These are phyloP conservation scores for Thermothelomyces thermophilus DNA, from an alignment of 2,329 filamentous ascomycete genomes.

Conservation along the genomic window DNA sequence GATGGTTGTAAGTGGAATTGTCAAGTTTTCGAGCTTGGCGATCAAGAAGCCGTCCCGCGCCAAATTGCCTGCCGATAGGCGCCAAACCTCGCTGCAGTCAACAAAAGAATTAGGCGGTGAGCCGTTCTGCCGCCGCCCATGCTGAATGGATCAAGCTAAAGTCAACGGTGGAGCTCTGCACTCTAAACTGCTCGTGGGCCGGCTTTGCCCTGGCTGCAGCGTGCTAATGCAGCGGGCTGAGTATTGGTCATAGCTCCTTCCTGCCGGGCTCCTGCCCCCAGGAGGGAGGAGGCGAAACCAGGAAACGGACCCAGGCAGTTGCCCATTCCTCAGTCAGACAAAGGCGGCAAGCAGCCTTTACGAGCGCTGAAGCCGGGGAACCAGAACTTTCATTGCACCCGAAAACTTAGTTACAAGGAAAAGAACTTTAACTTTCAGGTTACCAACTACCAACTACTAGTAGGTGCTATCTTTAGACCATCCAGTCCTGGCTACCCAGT, in stretches of 20 bases:
- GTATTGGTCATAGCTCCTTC: conserved; percentile 22
- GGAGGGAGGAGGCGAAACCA: not conserved
- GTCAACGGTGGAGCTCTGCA: not conserved
- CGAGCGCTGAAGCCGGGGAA: too few relatives aligned
- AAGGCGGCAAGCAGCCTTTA: not conserved
- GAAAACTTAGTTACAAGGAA: too few relatives aligned
- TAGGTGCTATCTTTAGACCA: too few relatives aligned
- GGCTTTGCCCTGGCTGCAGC: not conserved
- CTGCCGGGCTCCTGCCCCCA: not conserved
- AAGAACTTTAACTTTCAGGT: too few relatives aligned
- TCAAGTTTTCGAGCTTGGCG: conserved; percentile 5
- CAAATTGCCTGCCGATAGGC: conserved; percentile 21
- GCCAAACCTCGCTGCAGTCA: conserved; percentile 19
- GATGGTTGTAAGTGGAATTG: conserved; percentile 1
- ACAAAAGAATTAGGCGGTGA: conserved; percentile 27
- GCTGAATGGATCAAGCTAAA: not conserved
- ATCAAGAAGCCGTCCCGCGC: conserved; percentile 22
- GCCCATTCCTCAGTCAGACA: not conserved
- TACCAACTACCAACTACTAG: too few relatives aligned
- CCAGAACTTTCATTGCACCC: too few relatives aligned
- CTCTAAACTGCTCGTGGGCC: too few relatives aligned
- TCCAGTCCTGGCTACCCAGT: too few relatives aligned
- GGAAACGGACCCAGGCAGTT: too few relatives aligned
- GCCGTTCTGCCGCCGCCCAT: conserved; percentile 18
- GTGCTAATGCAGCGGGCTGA: not conserved